Evolutionary conservation across 75 land plant species (phyloP).

Genomic region (Selaginella tamariscina): DNA sequence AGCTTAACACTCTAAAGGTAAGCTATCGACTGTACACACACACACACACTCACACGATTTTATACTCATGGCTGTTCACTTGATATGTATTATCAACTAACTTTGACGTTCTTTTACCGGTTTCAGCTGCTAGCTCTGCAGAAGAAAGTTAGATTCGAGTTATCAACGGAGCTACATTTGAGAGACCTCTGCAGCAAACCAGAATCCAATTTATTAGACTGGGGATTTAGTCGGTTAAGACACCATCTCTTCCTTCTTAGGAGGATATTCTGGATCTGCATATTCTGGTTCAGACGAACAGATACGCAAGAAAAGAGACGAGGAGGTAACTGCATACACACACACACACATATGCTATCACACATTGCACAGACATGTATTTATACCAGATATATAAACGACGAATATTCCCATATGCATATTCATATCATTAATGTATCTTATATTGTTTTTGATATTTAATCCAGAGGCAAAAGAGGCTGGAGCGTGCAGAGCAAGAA

Average conservation of each 20-base stretch:
- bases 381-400: neutral
- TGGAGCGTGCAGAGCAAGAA: conserved; percentile 76
- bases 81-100: neutral
- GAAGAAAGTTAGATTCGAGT: conserved; percentile 62
- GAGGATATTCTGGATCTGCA: conserved; percentile 43
- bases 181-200: conserved; percentile 53
- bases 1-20: neutral
- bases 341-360: neutral
- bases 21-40: too few species aligned
- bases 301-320: conserved; percentile 66
- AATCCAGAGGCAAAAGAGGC: conserved; percentile 68
- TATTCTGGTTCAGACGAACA: conserved; percentile 51
- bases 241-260: conserved; percentile 46
- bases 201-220: conserved; percentile 76
- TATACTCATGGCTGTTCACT: neutral
- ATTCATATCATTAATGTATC: neutral
- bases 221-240: conserved; percentile 79
- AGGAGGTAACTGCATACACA: conserved; percentile 39
- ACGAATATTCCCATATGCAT: neutral
- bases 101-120: too few species aligned
- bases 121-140: conserved; percentile 31
- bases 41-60: neutral
- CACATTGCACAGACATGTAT: neutral
- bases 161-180: conserved; percentile 67
- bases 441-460: neutral